Base-by-base conservation (phyloP, 495 filamentous ascomycete species). In the Neurospora terricola region DNA sequence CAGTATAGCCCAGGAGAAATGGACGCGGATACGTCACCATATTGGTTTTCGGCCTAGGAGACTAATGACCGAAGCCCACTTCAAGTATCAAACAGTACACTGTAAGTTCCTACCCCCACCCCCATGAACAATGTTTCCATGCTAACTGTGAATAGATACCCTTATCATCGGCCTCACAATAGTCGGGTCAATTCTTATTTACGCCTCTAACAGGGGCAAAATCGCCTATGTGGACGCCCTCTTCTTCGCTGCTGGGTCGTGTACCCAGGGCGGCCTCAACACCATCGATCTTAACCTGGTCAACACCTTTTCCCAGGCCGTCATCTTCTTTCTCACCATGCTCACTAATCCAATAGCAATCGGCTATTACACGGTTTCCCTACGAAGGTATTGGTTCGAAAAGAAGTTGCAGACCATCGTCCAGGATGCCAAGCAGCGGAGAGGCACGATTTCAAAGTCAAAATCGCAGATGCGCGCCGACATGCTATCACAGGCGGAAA, bases 301-400 rank as follows among this genome's bases (percentile, higher is more conserved):
- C 4, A 85, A 86, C 71, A 89, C 91, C 7, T 96, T 93, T 75
- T 94, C 96, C 78, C 96, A 91, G 78, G 75, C 93, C 11, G 81
- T 91, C 38, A 77, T 95, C n/a, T 94, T 91, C 72, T 77, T 92
- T 39, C 81, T 92, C 27, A 82, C 91, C 2, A 89, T 93, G 85
- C 75, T 94, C 30, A 88, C 91, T 39, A 99, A 94, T 62, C 96
- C 96, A 4, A 97, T 99, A 73, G 91, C 92, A 72, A 95, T 99
- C 81, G 89, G 97, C 79, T 87, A 91, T 8, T 90, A 88, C 38
- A 91, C 98, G 38, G 95, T 98, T 0, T 96, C 96, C 76, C 84
- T 98, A 27, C 92, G 96, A 3, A 83, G 98, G 5, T 97, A 97
- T 82, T 98, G 94, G 95, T 99, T 99, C 77, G 94, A 98, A 82